These are phyloP conservation scores for Botrytis tulipae DNA, from an alignment of 2,329 filamentous ascomycete species.

Conservation along the genomic window DNA sequence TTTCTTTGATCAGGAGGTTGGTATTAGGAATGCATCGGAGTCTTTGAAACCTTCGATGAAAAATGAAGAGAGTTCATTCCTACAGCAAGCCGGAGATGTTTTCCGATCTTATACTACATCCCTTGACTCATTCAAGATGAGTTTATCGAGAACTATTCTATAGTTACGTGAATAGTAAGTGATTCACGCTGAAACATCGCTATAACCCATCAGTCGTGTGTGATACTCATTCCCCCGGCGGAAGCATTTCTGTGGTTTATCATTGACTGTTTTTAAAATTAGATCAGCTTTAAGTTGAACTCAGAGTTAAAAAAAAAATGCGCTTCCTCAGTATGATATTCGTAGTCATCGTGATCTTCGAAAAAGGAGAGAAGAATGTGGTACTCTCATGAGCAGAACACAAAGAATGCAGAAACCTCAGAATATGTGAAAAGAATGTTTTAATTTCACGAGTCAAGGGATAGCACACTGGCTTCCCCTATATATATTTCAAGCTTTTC, in stretches of 20 bases:
- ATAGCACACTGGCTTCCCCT: not conserved
- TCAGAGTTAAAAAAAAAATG: not conserved
- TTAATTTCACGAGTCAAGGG: not conserved
- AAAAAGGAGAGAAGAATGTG: not conserved
- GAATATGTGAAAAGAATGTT: not conserved
- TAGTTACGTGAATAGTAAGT: not conserved
- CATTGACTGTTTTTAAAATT: not conserved
- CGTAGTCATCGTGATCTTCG: not conserved
- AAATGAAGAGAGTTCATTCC: not conserved
- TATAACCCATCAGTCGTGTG: not conserved
- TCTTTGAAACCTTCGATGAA: not conserved
- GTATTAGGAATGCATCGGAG: not conserved
- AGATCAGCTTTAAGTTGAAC: not conserved
- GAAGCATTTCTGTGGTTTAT: not conserved
- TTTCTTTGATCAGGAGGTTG: not conserved
- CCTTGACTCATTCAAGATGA: not conserved
- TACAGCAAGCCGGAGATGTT: not conserved
- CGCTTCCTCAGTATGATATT: not conserved
- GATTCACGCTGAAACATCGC: not conserved
- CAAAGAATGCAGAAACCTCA: not conserved
- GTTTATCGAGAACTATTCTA: not conserved
- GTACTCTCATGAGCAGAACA: not conserved
- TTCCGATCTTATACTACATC: not conserved
- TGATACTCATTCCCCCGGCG: not conserved
- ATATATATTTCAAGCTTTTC: not conserved